Evolutionary conservation across 345 rosid species (phyloP).

Genomic region (Balakata baccata): DNA sequence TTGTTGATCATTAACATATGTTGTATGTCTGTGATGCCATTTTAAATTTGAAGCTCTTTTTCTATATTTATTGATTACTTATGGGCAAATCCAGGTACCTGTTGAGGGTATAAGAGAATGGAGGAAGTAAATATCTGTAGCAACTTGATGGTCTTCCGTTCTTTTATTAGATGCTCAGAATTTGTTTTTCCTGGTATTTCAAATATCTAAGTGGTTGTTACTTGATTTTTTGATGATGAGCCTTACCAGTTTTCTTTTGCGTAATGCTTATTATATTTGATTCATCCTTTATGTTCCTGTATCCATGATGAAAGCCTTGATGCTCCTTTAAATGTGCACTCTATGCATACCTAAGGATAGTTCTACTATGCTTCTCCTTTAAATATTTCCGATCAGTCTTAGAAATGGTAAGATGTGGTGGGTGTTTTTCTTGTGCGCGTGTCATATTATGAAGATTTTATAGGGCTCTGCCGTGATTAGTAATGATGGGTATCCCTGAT

Average conservation of each 20-base stretch:
- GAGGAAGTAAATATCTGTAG: neutral
- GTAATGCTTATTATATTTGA: neutral
- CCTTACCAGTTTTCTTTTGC: neutral
- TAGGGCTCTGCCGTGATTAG: too few species aligned
- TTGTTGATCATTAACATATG: neutral
- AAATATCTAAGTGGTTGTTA: neutral
- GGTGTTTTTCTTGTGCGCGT: too few species aligned
- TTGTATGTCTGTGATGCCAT: neutral
- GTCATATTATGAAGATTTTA: too few species aligned
- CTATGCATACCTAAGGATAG: neutral
- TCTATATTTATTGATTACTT: neutral
- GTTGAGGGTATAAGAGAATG: conserved; percentile 4
- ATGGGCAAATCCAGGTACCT: conserved; percentile 5
- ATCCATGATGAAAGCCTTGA: conserved; percentile 3
- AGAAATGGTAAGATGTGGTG: neutral
- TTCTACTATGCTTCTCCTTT: neutral
- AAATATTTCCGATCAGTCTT: neutral
- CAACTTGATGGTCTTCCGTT: conserved; percentile 1
- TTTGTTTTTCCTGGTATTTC: neutral
- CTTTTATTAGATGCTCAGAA: neutral
- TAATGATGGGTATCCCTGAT: too few species aligned
- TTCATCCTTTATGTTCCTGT: neutral
- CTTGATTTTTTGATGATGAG: neutral
- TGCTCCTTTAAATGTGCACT: neutral
- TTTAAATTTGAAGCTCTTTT: neutral